Evolutionary conservation across 176 grass and related monocot genomes (phyloP).

Genomic region (sorghum (Sorghum bicolor)): DNA sequence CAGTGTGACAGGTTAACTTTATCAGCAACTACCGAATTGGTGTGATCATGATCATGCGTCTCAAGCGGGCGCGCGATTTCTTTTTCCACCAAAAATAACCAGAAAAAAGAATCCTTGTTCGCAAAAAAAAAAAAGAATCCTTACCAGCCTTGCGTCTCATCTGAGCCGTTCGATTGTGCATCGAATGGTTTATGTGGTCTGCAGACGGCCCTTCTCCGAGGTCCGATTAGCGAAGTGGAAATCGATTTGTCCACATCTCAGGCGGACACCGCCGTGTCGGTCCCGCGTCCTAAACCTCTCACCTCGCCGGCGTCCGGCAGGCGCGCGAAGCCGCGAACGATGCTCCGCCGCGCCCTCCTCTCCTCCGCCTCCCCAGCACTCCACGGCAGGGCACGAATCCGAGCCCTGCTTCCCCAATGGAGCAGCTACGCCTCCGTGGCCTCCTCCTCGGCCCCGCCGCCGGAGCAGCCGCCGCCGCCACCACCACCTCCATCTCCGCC

Average conservation of each 20-base stretch:
- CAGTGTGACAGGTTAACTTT: no score
- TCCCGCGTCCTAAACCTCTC: neutral
- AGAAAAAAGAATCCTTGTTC: no score
- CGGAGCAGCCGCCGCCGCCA: neutral
- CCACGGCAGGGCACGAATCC: neutral
- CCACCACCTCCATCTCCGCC: slow-evolving; percentile 21
- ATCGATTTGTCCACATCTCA: neutral
- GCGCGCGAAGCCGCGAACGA: neutral
- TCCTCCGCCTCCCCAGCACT: neutral
- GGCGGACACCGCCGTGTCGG: neutral
- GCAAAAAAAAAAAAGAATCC: no score
- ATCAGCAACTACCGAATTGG: no score
- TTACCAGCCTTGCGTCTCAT: neutral
- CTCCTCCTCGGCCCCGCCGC: neutral
- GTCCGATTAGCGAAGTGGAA: neutral
- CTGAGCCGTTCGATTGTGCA: neutral
- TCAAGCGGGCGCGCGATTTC: no score
- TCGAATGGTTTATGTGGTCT: neutral
- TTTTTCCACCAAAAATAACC: no score
- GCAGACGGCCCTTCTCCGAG: neutral
- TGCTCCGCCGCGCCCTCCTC: slow-evolving; percentile 36
- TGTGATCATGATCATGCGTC: no score
- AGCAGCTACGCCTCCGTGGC: slow-evolving; percentile 12
- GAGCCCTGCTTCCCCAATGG: slow-evolving; percentile 1
- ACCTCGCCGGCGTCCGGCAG: neutral